Conservation (phyloP, 2,329 filamentous ascomycete species). For the Gliomastix tumulicola region DNA sequence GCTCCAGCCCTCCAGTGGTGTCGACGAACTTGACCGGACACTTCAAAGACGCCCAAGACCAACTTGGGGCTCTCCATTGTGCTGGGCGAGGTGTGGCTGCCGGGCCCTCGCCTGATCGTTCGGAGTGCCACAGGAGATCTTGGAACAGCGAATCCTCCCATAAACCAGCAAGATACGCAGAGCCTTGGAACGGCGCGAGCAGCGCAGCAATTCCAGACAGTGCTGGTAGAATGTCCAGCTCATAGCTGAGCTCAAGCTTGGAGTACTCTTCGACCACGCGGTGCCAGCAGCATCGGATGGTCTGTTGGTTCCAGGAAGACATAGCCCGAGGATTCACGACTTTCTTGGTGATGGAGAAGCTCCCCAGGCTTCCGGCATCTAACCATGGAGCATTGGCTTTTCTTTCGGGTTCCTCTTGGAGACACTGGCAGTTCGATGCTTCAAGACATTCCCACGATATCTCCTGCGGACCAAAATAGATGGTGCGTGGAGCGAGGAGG, state of each 20-base stretch:
- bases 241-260: neutral
- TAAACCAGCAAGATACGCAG: neutral
- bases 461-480: constrained; percentile 17
- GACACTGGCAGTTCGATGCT: neutral
- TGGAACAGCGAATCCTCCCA: neutral
- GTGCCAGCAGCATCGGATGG: too few relatives aligned
- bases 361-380: too few relatives aligned
- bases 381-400: too few relatives aligned
- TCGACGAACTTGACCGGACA: neutral
- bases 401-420: too few relatives aligned
- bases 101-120: neutral
- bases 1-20: neutral
- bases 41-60: neutral
- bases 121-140: neutral
- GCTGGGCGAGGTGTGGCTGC: too few relatives aligned
- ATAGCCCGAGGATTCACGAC: too few relatives aligned
- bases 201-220: neutral
- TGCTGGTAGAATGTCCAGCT: neutral
- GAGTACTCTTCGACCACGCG: neutral
- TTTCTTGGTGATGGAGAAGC: too few relatives aligned
- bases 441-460: constrained; percentile 15
- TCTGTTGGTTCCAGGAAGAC: too few relatives aligned
- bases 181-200: too few relatives aligned
- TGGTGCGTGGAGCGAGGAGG: constrained; percentile 13
- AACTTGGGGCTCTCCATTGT: neutral